These are phyloP conservation scores for Euphorbia lathyris DNA, from an alignment of 345 rosid genomes.

Conservation along the genomic window DNA sequence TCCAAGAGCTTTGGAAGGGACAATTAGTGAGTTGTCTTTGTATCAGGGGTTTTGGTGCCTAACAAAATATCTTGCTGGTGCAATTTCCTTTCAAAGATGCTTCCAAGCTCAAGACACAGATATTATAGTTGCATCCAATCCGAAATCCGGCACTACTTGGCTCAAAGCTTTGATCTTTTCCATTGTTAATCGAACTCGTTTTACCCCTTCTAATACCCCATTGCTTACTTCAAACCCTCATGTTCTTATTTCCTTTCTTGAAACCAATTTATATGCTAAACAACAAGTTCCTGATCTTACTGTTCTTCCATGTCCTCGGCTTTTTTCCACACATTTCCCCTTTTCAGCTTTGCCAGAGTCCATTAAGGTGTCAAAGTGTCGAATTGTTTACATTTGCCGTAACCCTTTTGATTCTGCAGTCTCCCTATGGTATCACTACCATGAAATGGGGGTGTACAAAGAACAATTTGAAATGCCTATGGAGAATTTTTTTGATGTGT, in stretches of 20 bases:
- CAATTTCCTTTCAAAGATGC: slow-evolving; percentile 30
- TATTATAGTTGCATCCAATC: slow-evolving; percentile 27
- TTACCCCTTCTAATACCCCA: slow-evolving; percentile 5
- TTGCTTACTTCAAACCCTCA: slow-evolving; percentile 35
- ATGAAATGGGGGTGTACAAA: too few relatives aligned
- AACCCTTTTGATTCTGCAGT: slow-evolving; percentile 25
- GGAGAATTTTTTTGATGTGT: neutral
- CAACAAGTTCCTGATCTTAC: slow-evolving; percentile 7
- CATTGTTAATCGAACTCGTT: slow-evolving; percentile 22
- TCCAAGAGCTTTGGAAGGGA: too few relatives aligned
- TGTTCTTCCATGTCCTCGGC: slow-evolving; percentile 1
- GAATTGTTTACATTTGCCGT: slow-evolving; percentile 17
- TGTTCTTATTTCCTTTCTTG: slow-evolving; percentile 39
- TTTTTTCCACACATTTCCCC: slow-evolving; percentile 16
- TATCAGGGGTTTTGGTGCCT: slow-evolving; percentile 74
- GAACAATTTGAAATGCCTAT: too few relatives aligned
- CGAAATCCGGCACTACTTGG: slow-evolving; percentile 49
- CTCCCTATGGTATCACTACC: slow-evolving; percentile 22
- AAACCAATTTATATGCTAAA: slow-evolving; percentile 16
- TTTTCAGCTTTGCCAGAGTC: slow-evolving; percentile 2
- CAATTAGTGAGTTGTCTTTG: too few relatives aligned
- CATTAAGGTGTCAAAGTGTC: slow-evolving; percentile 7
- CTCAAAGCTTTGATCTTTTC: slow-evolving; percentile 33
- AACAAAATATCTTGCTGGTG: too few relatives aligned
- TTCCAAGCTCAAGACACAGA: slow-evolving; percentile 31